Conservation (phyloP, 1,284 basidiomycete species). For the Malassezia cuniculi region DNA sequence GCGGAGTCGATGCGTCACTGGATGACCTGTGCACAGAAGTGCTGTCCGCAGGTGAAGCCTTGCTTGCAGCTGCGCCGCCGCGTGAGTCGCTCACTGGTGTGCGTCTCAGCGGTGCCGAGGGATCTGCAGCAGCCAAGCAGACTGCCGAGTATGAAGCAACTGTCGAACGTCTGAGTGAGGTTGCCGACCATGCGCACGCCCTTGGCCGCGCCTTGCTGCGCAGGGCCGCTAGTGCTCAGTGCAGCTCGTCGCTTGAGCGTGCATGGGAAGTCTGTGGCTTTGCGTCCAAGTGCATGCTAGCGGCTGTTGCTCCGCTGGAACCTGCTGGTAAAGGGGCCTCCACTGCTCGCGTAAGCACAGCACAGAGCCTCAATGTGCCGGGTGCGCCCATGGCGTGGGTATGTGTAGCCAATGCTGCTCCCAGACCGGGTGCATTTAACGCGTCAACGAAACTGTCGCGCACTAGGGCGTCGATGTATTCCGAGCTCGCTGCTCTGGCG, state of each 20-base stretch:
- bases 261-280: constrained; percentile 2
- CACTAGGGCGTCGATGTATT: constrained; percentile 9
- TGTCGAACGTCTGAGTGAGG: constrained; percentile 4
- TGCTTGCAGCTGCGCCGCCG: constrained; percentile 5
- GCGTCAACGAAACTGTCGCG: constrained; percentile 6
- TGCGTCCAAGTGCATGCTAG: constrained; percentile 5
- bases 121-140: not conserved
- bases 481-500: constrained; percentile 3
- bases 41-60: not conserved
- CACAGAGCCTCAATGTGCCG: not conserved
- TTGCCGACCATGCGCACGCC: constrained; percentile 9
- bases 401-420: not conserved
- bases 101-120: constrained; percentile 3
- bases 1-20: too few species aligned
- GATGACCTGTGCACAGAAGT: not conserved
- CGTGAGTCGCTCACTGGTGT: constrained; percentile 11
- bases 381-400: constrained; percentile 4
- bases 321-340: not conserved
- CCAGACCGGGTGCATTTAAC: not conserved
- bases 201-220: constrained; percentile 1
- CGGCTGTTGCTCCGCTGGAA: constrained; percentile 8
- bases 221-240: too few species aligned
- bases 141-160: not conserved
- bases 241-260: not conserved
- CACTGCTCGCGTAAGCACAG: not conserved